Evolutionary conservation across 1,284 basidiomycete genomes (phyloP).

Genomic region (Sanghuangporus baumii): DNA sequence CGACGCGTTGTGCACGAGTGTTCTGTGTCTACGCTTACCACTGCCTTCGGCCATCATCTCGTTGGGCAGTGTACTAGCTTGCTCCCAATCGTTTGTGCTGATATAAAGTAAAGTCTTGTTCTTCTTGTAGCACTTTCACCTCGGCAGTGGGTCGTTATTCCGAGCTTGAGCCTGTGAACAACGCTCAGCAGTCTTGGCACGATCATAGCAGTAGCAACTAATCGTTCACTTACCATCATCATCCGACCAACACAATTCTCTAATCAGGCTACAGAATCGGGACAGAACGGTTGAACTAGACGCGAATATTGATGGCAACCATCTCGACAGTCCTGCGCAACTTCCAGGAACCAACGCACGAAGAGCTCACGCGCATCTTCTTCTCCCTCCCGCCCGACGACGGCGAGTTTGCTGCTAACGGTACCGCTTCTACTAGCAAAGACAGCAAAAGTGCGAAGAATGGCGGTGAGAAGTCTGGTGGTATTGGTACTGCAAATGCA

Average conservation of each 20-base stretch:
- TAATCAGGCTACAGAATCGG: neutral
- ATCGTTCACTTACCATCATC: neutral
- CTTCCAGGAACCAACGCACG: constrained; percentile 87
- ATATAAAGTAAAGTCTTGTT: too few relatives aligned
- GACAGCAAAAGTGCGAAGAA: neutral
- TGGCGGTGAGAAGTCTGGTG: constrained; percentile 24
- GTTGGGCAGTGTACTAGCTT: neutral
- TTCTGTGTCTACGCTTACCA: neutral
- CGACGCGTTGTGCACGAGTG: neutral
- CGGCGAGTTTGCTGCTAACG: constrained; percentile 16
- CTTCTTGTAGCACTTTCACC: too few relatives aligned
- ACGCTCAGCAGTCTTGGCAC: neutral
- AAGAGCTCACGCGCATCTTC: constrained; percentile 76
- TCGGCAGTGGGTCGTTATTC: neutral
- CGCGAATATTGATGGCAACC: constrained; percentile 48
- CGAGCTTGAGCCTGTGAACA: neutral
- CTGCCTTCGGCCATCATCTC: neutral
- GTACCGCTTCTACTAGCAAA: neutral
- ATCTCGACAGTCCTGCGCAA: constrained; percentile 82
- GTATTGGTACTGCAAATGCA: constrained; percentile 13
- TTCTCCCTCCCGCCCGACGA: constrained; percentile 67
- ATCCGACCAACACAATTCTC: neutral
- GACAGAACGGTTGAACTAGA: constrained; percentile 2
- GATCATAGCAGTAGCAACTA: neutral
- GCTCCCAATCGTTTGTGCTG: neutral